These are phyloP conservation scores for Globisporangium alternatum DNA, from an alignment of 352 stramenopile species.

Conservation along the genomic window DNA sequence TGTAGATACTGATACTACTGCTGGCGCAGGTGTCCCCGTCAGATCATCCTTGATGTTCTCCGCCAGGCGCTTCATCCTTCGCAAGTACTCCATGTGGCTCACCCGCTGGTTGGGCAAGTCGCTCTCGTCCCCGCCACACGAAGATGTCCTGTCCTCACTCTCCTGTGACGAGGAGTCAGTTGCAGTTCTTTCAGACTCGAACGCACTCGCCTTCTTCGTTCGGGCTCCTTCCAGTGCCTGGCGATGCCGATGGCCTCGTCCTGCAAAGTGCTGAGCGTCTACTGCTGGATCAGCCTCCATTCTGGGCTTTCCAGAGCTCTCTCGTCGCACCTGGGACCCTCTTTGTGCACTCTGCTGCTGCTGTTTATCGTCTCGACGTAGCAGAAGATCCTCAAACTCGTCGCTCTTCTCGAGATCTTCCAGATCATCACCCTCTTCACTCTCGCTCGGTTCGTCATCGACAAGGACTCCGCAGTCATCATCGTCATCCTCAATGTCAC, in stretches of 20 bases:
- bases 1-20: background rate
- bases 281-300: background rate
- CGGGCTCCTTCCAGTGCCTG: conserved; percentile 30
- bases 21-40: conserved; percentile 3
- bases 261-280: background rate
- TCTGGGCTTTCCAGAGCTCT: background rate
- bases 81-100: conserved; percentile 69
- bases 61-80: conserved; percentile 60
- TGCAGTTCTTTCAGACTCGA: background rate
- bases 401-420: conserved; percentile 14
- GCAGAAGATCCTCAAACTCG: conserved; percentile 14
- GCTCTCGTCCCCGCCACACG: conserved; percentile 30
- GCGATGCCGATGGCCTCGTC: conserved; percentile 22
- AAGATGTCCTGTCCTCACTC: background rate
- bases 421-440: conserved; percentile 20
- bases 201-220: background rate
- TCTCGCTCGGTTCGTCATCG: conserved; percentile 37
- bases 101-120: conserved; percentile 53
- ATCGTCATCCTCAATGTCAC: conserved; percentile 27
- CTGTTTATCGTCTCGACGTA: background rate
- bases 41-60: conserved; percentile 68
- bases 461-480: conserved; percentile 38
- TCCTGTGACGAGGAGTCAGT: background rate
- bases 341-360: background rate
- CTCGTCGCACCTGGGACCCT: too few relatives aligned